Conservation (phyloP, 768 basidiomycete species). For the Cystobasidium onofrii region DNA sequence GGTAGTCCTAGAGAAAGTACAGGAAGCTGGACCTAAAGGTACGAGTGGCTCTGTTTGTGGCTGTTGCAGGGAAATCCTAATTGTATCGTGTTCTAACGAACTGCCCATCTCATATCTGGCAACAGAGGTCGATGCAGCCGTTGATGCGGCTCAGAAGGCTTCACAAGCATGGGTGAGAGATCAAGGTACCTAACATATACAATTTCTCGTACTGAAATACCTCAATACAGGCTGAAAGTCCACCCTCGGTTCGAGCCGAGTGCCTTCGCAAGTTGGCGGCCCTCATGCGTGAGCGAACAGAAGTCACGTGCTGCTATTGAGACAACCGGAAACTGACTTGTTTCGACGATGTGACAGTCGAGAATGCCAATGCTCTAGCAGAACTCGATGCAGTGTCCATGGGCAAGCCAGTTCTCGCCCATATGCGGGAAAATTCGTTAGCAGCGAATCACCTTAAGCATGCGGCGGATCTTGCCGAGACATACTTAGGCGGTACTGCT, state of each 20-base stretch:
- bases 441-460: slow-evolving; percentile 13
- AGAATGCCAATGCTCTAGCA: slow-evolving; percentile 7
- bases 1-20: slow-evolving; percentile 16
- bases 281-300: neutral
- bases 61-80: neutral
- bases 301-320: neutral
- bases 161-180: neutral
- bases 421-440: neutral
- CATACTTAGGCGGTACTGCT: slow-evolving; percentile 26
- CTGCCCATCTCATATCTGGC: neutral
- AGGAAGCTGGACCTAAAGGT: slow-evolving; percentile 19
- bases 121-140: slow-evolving; percentile 15
- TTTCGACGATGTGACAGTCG: neutral
- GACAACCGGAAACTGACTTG: neutral
- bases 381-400: slow-evolving; percentile 23
- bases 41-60: neutral
- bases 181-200: neutral
- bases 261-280: slow-evolving; percentile 24
- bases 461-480: slow-evolving; percentile 19
- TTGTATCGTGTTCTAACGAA: neutral
- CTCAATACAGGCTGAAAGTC: slow-evolving; percentile 33
- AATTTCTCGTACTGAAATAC: neutral
- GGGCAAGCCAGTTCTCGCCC: slow-evolving; percentile 19
- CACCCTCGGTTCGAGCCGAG: slow-evolving; percentile 14
- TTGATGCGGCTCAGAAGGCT: slow-evolving; percentile 20